phyloP scores from a whole-genome alignment of 768 basidiomycete genomes.

The Multifurca ochricompacta region DNA sequence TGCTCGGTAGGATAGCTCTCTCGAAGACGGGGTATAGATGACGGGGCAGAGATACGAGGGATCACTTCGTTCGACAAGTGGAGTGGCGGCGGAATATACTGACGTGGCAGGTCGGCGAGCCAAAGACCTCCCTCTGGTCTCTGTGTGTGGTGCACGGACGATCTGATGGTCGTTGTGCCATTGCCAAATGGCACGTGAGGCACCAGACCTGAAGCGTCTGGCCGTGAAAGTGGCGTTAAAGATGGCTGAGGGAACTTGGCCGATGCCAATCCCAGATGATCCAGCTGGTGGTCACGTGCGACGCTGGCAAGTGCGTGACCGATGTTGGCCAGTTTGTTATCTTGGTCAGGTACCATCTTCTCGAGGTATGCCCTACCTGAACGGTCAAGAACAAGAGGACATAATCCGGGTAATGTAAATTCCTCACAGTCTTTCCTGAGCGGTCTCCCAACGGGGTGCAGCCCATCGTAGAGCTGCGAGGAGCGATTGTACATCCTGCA shows the following conservation, averaged over 20 bases:
- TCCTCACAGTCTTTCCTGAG: conserved; percentile 12
- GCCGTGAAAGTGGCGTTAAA: neutral
- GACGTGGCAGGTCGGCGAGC: neutral
- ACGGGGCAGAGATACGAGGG: neutral
- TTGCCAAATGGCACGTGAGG: neutral
- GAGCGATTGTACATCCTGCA: conserved; percentile 13
- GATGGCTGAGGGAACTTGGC: conserved; percentile 1
- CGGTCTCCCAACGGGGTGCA: conserved; percentile 17
- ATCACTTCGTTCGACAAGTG: neutral
- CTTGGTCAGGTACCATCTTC: conserved; percentile 9
- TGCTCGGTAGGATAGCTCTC: neutral
- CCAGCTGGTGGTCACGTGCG: neutral
- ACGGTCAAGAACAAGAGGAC: neutral
- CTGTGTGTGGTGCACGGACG: neutral
- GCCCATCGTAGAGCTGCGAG: conserved; percentile 18
- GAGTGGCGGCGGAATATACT: neutral
- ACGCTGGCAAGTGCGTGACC: neutral
- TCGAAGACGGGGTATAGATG: neutral
- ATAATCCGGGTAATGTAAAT: neutral
- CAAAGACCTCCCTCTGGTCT: neutral
- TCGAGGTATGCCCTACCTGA: conserved; percentile 9
- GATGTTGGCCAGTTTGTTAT: neutral
- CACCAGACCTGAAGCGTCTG: neutral
- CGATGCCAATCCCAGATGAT: neutral
- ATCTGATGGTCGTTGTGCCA: neutral